Evolutionary conservation across 768 basidiomycete species (phyloP).

Genomic region (Pulveroboletus sp.): DNA sequence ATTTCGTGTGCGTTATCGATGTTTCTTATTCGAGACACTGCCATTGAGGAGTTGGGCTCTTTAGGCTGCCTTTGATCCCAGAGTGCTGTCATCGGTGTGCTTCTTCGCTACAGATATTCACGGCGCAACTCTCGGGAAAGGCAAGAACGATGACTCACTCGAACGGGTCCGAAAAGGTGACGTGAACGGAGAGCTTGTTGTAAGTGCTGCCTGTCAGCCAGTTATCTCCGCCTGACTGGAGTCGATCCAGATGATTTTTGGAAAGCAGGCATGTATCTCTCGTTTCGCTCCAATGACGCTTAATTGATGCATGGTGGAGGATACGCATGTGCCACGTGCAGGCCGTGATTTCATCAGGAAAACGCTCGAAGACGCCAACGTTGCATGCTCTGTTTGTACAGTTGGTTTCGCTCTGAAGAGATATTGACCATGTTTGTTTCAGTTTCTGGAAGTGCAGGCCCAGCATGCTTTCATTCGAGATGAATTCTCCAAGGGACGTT

Average conservation of each 20-base stretch:
- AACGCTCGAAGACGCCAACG: constrained; percentile 76
- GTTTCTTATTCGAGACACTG: not conserved
- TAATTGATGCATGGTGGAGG: constrained; percentile 40
- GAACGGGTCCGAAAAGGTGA: constrained; percentile 71
- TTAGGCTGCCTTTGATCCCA: constrained; percentile 85
- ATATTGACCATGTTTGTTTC: constrained; percentile 8
- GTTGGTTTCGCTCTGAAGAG: not conserved
- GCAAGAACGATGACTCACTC: constrained; percentile 81
- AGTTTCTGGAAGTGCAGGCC: constrained; percentile 96
- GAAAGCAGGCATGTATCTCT: constrained; percentile 66
- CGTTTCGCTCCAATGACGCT: not conserved
- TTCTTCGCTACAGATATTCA: constrained; percentile 97
- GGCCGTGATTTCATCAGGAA: constrained; percentile 85
- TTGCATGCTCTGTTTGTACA: constrained; percentile 63
- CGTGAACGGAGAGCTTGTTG: constrained; percentile 83
- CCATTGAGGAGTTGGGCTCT: not conserved
- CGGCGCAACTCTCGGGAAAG: constrained; percentile 79
- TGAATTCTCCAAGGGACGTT: constrained; percentile 88
- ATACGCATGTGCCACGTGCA: constrained; percentile 88
- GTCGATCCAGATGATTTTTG: constrained; percentile 79
- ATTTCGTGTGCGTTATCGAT: constrained; percentile 41
- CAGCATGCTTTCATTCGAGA: constrained; percentile 97
- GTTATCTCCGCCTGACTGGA: not conserved
- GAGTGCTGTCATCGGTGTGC: constrained; percentile 82
- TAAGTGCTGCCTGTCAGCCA: constrained; percentile 35